phyloP scores from a whole-genome alignment of 768 basidiomycete species.

The Amanita pallidorosea region DNA sequence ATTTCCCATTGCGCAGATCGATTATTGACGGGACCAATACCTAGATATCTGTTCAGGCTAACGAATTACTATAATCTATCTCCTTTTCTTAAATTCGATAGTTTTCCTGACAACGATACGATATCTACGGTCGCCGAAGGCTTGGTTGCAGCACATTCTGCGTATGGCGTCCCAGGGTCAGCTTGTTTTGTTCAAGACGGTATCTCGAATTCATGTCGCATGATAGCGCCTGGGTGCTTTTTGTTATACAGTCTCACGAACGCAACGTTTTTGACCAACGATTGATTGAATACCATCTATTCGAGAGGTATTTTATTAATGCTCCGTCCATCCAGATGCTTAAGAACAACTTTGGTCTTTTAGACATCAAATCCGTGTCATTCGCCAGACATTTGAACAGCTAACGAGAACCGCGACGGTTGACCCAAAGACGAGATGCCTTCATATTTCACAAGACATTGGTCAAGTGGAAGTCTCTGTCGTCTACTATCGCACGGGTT shows the following conservation, averaged over 20 bases:
- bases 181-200: conserved; percentile 4
- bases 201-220: not conserved
- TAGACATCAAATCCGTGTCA: conserved; percentile 65
- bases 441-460: conserved; percentile 28
- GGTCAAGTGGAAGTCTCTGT: conserved; percentile 62
- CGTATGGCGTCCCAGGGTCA: conserved; percentile 52
- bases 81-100: conserved; percentile 36
- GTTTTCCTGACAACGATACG: conserved; percentile 69
- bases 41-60: conserved; percentile 54
- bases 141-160: conserved; percentile 68
- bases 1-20: not conserved
- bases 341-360: not conserved
- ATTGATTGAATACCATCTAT: conserved; percentile 76
- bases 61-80: conserved; percentile 61
- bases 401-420: conserved; percentile 50
- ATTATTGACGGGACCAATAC: not conserved
- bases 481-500: conserved; percentile 88
- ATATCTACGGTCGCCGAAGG: conserved; percentile 62
- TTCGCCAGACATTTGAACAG: conserved; percentile 69
- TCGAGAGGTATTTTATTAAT: conserved; percentile 48
- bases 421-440: conserved; percentile 29
- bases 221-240: conserved; percentile 48
- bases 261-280: conserved; percentile 94
- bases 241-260: conserved; percentile 84
- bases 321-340: not conserved